Evolutionary conservation across 495 filamentous ascomycete genomes (phyloP).

Genomic region (Aspergillus mulundensis): DNA sequence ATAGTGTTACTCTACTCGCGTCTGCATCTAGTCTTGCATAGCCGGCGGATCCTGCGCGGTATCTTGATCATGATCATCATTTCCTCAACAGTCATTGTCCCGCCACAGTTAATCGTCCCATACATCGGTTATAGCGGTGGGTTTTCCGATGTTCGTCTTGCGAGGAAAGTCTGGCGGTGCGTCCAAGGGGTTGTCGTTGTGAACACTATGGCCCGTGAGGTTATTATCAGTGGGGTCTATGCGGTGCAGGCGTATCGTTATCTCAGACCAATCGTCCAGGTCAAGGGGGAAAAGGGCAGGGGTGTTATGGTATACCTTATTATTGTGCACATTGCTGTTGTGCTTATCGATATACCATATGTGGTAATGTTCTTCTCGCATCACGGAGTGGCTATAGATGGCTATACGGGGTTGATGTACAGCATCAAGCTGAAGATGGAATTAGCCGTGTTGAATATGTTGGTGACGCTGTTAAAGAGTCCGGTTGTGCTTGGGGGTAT

Average conservation of each 20-base stretch:
- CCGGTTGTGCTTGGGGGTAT: neutral
- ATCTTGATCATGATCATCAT: slow-evolving; percentile 34
- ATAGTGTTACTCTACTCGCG: neutral
- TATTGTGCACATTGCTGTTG: neutral
- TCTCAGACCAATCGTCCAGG: neutral
- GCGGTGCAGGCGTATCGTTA: neutral
- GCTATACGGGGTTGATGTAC: neutral
- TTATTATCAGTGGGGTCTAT: neutral
- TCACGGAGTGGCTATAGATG: neutral
- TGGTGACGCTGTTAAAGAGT: neutral
- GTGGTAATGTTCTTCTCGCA: neutral
- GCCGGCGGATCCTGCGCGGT: slow-evolving; percentile 78
- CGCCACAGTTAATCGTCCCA: no score
- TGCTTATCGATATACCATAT: neutral
- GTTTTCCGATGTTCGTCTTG: no score
- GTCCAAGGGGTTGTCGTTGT: neutral
- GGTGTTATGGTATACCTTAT: neutral
- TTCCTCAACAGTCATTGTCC: neutral
- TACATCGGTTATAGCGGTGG: no score
- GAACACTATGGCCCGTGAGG: neutral
- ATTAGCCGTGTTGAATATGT: neutral
- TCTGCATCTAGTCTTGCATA: slow-evolving; percentile 33
- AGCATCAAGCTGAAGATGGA: neutral
- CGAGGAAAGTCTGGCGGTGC: no score
- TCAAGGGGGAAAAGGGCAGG: neutral